Evolutionary conservation across 2,329 filamentous ascomycete species (phyloP), one percentile per base, ranked within the genome.

Genomic region (Sphaerulina musiva): DNA sequence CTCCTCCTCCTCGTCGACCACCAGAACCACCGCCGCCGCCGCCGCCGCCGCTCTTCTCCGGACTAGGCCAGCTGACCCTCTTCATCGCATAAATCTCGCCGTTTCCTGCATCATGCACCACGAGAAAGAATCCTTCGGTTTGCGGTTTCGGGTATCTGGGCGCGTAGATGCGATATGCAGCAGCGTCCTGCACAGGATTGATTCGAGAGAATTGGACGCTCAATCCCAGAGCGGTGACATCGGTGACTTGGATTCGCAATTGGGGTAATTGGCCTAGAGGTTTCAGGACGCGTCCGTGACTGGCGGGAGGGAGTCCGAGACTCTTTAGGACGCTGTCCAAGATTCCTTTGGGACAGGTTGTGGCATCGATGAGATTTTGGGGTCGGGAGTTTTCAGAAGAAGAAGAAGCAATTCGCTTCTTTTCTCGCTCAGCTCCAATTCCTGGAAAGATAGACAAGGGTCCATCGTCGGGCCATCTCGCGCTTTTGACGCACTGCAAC

Each of bases 141-240:
- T 98, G 93, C 12, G 90, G 84, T 72, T 98, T 98, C 1, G 92
- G 92, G 73, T 95, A 97, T 20, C 81, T 80, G 2, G 95, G 92
- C 0, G 93, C 89, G 64, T 85, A 95, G 67, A 96, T 86, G 57
- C 86, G 81, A 46, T 81, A 84, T 1, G 90, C 86, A 7, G 20
- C 20, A 20, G 78, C 74, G 66, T 86, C 80, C 10, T 76, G 74
- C 3, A 85, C 71, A 1, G 80, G 68, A 69, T 95, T 95, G 47
- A 80, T 73, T 0, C 91, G 83, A 41, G 75, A 77, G 11, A 96
- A 69, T 1, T 73, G 72, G 9, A 93, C 74, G 0, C 79, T 81
- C 2, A 95, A 67, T 0, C 81, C 81, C 1, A 80, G 71, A 0
- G 85, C 78, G 1, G 82, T 87, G 44, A 84, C 71, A 36, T 81